Percentiles rank a stretch among this genome's conserved stretches.
Evolutionary conservation across 495 filamentous ascomycete species (phyloP).

Genomic region (Jackrogersella minutella): DNA sequence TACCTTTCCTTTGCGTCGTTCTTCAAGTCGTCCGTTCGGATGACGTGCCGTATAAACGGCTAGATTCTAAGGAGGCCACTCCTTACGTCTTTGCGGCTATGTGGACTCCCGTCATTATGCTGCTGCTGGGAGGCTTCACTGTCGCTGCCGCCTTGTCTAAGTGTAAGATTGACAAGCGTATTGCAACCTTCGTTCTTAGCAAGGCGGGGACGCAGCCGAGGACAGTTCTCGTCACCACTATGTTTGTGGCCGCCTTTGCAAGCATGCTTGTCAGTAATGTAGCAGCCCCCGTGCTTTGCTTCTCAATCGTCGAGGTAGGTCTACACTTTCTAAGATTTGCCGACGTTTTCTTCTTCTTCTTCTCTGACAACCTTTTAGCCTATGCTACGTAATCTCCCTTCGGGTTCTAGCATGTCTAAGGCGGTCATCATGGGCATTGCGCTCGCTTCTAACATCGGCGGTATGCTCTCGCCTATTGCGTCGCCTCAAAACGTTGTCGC

Average conservation of each 20-base stretch:
- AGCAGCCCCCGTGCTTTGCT: conserved; percentile 97
- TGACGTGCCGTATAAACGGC: conserved; percentile 69
- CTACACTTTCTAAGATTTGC: not conserved
- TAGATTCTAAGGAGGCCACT: conserved; percentile 77
- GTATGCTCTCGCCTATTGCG: conserved; percentile 95
- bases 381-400: conserved; percentile 88
- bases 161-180: conserved; percentile 95
- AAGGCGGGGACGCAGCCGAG: conserved; percentile 91
- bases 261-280: conserved; percentile 99
- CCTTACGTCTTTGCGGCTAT: conserved; percentile 88
- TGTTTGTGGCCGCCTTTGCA: conserved; percentile 97
- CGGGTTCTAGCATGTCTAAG: conserved; percentile 90
- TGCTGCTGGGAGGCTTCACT: conserved; percentile 94
- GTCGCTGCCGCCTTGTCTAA: conserved; percentile 95
- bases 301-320: conserved; percentile 87
- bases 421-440: conserved; percentile 97
- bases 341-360: too few species aligned
- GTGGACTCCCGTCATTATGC: conserved; percentile 99
- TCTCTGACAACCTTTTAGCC: conserved; percentile 62
- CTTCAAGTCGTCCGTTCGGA: conserved; percentile 84
- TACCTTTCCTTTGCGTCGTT: conserved; percentile 91
- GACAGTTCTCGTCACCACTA: conserved; percentile 90
- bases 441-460: conserved; percentile 92
- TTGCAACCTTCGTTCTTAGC: conserved; percentile 96
- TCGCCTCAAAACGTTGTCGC: conserved; percentile 98